Base-by-base conservation (phyloP, 1,284 basidiomycete genomes). In the Boletellus deceptivus region DNA sequence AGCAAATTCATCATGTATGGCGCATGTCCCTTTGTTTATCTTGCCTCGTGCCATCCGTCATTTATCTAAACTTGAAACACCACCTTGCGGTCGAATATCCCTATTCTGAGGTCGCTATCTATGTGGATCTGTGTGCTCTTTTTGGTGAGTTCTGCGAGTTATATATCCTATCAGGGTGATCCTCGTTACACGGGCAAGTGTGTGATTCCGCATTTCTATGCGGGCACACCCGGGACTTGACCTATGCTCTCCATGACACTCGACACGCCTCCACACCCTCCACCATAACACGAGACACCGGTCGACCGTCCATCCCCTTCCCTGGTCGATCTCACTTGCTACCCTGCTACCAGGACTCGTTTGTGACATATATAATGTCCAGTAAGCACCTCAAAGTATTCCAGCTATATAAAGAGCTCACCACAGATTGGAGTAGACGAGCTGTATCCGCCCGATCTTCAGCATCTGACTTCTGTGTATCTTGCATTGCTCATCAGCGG, bases 401-500 rank as follows among this genome's bases (percentile, higher is more conserved):
- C 35, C 29, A 13, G 17, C 24, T 18, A 18, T 24, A 13, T 31
- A 14, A 49, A 18, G 22, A 18, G 34, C 44, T 59, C 14, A 52
- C 16, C 11, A 41, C 25, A 11, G 16, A 24, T 45, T 10, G 38
- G 37, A 46, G 39, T n/a, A 57, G 56, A 48, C 29, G 24, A 34
- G 34, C 22, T 18, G 5, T 31, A 57, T 42, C 49, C 47, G 1
- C 61, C 53, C 39, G 49, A 69, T 46, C 58, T 67, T 46, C 46
- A 46, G 17, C 55, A 52, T 36, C 34, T 69, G 40, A 43, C 55
- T 33, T 25, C 64, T 14, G 53, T 67, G 16, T 82, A 71, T 64
- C 68, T 80, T 38, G 67, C 71, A 48, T 69, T 82, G 37, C 75
- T 79, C 54, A 68, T 80, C 22, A 60, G 70, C 52, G 80, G 74